A percentile compares a stretch with the other conserved stretches of the same genome.
These are phyloP conservation scores for Eucalyptus marginata DNA, from an alignment of 345 rosid genomes.

Conservation along the genomic window DNA sequence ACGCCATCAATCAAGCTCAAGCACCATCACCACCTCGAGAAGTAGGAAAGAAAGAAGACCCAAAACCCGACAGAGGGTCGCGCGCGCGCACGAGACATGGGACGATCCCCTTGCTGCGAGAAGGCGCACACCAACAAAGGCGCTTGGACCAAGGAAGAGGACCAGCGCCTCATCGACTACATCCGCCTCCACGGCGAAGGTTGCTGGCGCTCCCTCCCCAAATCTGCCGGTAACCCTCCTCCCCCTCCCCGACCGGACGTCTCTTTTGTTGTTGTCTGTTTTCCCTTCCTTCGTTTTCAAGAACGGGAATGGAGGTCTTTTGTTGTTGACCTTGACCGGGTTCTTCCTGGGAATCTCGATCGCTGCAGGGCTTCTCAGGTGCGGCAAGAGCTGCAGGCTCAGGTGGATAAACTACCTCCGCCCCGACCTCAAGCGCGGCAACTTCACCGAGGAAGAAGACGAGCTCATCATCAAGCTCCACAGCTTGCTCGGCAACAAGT, in stretches of 20 bases:
- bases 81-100: constrained; percentile 25
- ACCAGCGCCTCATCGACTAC: constrained; percentile 60
- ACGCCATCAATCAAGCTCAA: neutral
- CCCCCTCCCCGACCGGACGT: too few species aligned
- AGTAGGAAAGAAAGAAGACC: neutral
- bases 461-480: constrained; percentile 42
- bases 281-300: neutral
- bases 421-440: constrained; percentile 44
- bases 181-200: constrained; percentile 79
- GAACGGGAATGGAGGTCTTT: neutral
- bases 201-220: constrained; percentile 89
- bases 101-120: constrained; percentile 84
- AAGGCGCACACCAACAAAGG: constrained; percentile 84
- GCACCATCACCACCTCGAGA: neutral
- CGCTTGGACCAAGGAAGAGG: constrained; percentile 78
- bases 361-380: constrained; percentile 42
- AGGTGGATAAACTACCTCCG: constrained; percentile 41
- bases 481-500: constrained; percentile 41
- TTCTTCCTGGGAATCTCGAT: neutral
- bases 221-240: constrained; percentile 41
- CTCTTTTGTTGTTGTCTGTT: neutral
- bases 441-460: constrained; percentile 38
- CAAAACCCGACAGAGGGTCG: neutral
- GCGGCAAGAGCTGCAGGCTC: constrained; percentile 40
- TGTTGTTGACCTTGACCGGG: neutral